Conservation (phyloP, 306 rosid species). For the Lotus japonicus region DNA sequence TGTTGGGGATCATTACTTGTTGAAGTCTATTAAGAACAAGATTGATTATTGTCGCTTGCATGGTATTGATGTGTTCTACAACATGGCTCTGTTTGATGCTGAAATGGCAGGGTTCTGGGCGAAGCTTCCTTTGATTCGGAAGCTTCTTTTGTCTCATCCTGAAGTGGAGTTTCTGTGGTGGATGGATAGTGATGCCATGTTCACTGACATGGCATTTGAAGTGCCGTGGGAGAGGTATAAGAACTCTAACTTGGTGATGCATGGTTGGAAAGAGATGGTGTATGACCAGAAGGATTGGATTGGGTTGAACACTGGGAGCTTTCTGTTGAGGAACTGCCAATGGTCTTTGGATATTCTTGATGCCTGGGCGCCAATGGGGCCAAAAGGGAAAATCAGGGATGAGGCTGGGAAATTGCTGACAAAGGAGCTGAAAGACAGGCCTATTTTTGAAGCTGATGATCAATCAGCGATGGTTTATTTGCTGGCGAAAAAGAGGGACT, state of each 20-base stretch:
- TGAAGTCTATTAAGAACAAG: conserved; percentile 78
- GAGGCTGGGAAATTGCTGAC: conserved; percentile 81
- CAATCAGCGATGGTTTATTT: conserved; percentile 80
- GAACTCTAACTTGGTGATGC: conserved; percentile 66
- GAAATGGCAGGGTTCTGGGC: conserved; percentile 98
- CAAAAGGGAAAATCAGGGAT: conserved; percentile 72
- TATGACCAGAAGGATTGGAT: conserved; percentile 80
- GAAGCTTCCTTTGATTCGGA: conserved; percentile 70
- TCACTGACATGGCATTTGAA: conserved; percentile 89
- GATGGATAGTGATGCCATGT: conserved; percentile 98
- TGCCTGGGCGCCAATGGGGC: conserved; percentile 89
- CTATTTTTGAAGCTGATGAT: conserved; percentile 82
- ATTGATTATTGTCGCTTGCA: conserved; percentile 87
- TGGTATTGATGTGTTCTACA: conserved; percentile 81
- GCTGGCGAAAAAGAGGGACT: conserved; percentile 40
- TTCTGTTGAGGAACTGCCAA: conserved; percentile 53
- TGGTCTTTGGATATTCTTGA: conserved; percentile 72
- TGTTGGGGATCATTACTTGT: conserved; percentile 76
- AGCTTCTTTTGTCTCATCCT: conserved; percentile 67
- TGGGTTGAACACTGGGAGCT: conserved; percentile 80
- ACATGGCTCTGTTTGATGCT: conserved; percentile 69
- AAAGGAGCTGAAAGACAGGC: conserved; percentile 52
- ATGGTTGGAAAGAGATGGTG: conserved; percentile 84
- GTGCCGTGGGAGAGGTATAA: conserved; percentile 82
- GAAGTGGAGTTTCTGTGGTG: conserved; percentile 87